Conservation (phyloP, 495 filamentous ascomycete species). For the Annulohypoxylon nitens region DNA sequence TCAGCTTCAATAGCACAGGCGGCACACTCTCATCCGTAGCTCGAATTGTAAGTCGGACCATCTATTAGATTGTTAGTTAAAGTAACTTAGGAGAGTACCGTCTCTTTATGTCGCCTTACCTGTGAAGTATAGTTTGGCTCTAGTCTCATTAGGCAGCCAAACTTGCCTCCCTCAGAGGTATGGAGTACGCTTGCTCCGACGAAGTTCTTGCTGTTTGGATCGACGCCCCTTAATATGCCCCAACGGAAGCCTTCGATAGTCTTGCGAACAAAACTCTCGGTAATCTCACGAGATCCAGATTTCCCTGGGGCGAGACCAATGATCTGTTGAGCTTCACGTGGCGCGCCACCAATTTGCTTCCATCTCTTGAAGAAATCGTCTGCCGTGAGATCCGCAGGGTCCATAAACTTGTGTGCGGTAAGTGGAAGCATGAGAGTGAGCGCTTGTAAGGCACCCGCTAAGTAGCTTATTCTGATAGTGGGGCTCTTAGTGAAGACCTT, state of each 20-base stretch:
- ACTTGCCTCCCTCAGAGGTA: conserved; percentile 86
- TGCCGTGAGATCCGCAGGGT: conserved; percentile 80
- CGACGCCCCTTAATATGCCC: conserved; percentile 86
- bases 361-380: conserved; percentile 99
- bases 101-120: conserved; percentile 62
- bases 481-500: conserved; percentile 85
- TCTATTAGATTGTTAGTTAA: conserved; percentile 68
- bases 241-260: conserved; percentile 86
- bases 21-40: conserved; percentile 93
- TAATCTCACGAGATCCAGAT: conserved; percentile 66
- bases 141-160: conserved; percentile 90
- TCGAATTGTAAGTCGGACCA: conserved; percentile 93
- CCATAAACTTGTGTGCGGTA: conserved; percentile 94
- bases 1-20: conserved; percentile 80
- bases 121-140: conserved; percentile 94
- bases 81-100: neutral
- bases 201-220: conserved; percentile 91
- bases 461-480: conserved; percentile 92
- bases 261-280: conserved; percentile 70
- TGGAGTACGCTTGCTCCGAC: conserved; percentile 93
- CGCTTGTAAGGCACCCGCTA: conserved; percentile 93
- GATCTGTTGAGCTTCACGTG: conserved; percentile 87
- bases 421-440: conserved; percentile 93
- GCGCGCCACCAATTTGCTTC: conserved; percentile 94
- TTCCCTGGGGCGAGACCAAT: conserved; percentile 72